These are phyloP conservation scores for Xylaria polymorpha DNA, from an alignment of 2,329 filamentous ascomycete species.

Conservation along the genomic window DNA sequence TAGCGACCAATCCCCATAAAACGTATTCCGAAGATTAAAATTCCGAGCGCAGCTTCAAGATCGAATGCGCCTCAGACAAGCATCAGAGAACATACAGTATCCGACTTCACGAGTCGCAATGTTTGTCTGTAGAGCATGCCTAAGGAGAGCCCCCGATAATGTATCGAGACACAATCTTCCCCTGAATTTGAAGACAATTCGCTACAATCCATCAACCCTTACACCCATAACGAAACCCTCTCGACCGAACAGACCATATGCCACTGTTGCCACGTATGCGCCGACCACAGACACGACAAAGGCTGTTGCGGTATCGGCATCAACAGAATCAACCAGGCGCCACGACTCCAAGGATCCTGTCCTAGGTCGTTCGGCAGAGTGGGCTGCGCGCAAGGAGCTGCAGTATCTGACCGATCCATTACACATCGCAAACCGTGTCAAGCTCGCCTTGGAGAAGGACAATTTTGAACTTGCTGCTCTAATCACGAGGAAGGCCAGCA, in stretches of 20 bases:
- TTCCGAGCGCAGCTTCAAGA: constrained; percentile 9
- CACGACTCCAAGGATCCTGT: constrained; percentile 37
- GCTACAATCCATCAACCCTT: constrained; percentile 22
- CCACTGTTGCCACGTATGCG: constrained; percentile 30
- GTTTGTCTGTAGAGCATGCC: constrained; percentile 55
- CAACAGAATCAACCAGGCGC: constrained; percentile 34
- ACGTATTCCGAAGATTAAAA: too few species aligned
- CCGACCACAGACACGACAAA: constrained; percentile 11
- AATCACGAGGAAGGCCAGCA: constrained; percentile 76
- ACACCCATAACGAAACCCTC: constrained; percentile 26
- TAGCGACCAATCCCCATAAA: too few species aligned
- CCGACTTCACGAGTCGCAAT: constrained; percentile 44
- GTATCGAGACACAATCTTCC: constrained; percentile 39
- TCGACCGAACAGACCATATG: constrained; percentile 38
- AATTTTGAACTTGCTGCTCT: constrained; percentile 74
- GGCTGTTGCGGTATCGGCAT: too few species aligned
- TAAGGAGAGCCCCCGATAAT: constrained; percentile 44
- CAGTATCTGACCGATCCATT: constrained; percentile 75
- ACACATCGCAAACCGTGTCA: constrained; percentile 76
- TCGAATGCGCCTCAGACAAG: constrained; percentile 27
- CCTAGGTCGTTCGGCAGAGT: constrained; percentile 48
- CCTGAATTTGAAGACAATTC: constrained; percentile 22
- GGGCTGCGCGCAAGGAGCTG: constrained; percentile 66
- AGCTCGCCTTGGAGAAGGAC: constrained; percentile 66
- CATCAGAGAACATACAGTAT: constrained; percentile 9